Evolutionary conservation across 106 monocot genomes (phyloP), one percentile per base, ranked within the genome.

Genomic region (Dactylorhiza incarnata): DNA sequence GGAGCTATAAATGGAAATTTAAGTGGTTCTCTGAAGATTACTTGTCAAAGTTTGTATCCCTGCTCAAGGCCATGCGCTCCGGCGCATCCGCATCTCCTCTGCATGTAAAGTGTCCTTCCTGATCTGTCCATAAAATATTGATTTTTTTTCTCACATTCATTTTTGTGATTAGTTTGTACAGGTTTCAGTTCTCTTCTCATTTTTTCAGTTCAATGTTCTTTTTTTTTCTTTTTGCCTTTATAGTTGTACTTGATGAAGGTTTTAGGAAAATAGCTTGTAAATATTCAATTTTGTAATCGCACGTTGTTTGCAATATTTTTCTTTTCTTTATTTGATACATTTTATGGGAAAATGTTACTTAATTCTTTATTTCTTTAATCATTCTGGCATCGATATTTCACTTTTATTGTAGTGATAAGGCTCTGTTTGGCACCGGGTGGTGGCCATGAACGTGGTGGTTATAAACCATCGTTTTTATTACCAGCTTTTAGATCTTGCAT

Each of bases 21-120:
- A 87, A 85, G 68, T 93, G 87, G 90, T 84, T 82, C 79, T 90
- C 87, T 6, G 81, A 90, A 73, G 90, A 90, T 48, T 61, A 75
- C 19, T 25, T 90, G 73, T 73, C 84, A 47, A 90, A 86, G 65
- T 93, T 93, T 70, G 81, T 93, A 22, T 73, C 82, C 2, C 29
- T 93, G 11, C 25, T 93, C 49, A 93, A 86, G 82, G 90, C 88
- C 1, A 74, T 88, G 46, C 79, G 81, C 71, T 50, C 70, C 3
- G 86, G 81, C 23, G 8, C 81, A 43, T 52, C 78, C 15, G 12
- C 77, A 3, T 77, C 80, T 19, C 44, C 84, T 62, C 71, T 88
- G n/a, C 82, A 66, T 81, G 87, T 92, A 76, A 83, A 87, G 72
- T 77, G 79, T 83, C 63, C 69, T 81, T 85, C 80, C 17, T 89